Evolutionary conservation across 768 basidiomycete genomes (phyloP).

Genomic region (Tylopilus vinaceipallidus): DNA sequence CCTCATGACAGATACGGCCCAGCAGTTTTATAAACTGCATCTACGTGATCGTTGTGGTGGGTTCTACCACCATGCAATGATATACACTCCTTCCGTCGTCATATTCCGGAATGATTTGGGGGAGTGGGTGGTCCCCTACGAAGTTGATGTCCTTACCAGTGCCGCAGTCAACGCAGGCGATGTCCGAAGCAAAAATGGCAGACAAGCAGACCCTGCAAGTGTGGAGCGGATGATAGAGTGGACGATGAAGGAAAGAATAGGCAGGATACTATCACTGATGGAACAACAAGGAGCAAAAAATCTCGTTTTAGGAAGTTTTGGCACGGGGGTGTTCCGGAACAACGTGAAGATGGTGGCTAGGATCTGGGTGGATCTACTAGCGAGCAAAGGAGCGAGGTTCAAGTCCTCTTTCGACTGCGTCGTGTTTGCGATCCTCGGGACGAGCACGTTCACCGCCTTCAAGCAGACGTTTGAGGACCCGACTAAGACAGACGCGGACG

Average conservation of each 20-base stretch:
- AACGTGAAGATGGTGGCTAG: slow-evolving; percentile 53
- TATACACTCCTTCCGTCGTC: slow-evolving; percentile 64
- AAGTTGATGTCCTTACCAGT: slow-evolving; percentile 66
- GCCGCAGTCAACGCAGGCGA: slow-evolving; percentile 73
- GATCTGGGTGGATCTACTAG: slow-evolving; percentile 64
- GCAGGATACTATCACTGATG: slow-evolving; percentile 61
- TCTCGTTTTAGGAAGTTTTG: slow-evolving; percentile 72
- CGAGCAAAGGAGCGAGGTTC: slow-evolving; percentile 50
- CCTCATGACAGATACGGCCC: slow-evolving; percentile 52
- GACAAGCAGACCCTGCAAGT: slow-evolving; percentile 9
- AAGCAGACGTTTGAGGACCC: slow-evolving; percentile 33
- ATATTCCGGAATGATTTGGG: slow-evolving; percentile 66
- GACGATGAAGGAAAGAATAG: slow-evolving; percentile 72
- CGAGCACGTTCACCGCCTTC: slow-evolving; percentile 45
- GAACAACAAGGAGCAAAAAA: slow-evolving; percentile 57
- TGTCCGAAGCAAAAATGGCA: slow-evolving; percentile 32
- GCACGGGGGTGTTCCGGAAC: slow-evolving; percentile 77
- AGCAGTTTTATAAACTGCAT: slow-evolving; percentile 65
- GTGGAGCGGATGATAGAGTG: slow-evolving; percentile 43
- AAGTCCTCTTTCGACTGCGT: slow-evolving; percentile 56
- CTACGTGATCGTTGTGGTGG: slow-evolving; percentile 45
- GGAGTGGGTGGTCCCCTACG: slow-evolving; percentile 51
- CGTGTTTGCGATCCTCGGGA: slow-evolving; percentile 64
- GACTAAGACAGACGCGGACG: neutral
- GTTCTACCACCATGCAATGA: slow-evolving; percentile 77